Base-by-base conservation (phyloP, 1,139 yeast species). In the Pichia sp. region DNA sequence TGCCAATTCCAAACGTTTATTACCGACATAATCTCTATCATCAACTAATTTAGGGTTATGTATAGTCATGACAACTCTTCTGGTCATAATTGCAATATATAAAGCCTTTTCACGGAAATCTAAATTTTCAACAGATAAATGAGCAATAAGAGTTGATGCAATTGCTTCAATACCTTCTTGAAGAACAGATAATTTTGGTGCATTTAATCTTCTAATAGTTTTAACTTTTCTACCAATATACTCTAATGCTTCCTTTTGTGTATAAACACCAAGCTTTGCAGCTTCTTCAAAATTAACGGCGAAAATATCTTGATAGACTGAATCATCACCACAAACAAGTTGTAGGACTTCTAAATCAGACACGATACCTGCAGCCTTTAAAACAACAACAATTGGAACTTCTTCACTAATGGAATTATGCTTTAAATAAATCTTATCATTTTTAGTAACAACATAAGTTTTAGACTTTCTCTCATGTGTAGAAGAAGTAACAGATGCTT, bases 151-250 rank as follows among this genome's bases (percentile, higher is more conserved):
- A 2, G 97, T 90, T 27, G 96, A 90, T 5, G 98, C 97, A 52
- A 92, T 79, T 1, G 97, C 97, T 67, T 92, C 98, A 46, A 92
- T 80, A 72, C 98, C 99, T 68, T 92, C 99, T 68, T 92, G 97
- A 45, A 86, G 66, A 46, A 80, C 77, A 1, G 94, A 71, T 48
- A 92, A 73, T 63, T 86, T 86, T 29, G 95, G 95, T 1, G 88
- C 81, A 51, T 85, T 85, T 32, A 86, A 78, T 65, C 96, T 79
- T 74, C 97, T 81, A 58, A 88, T 81, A 3, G 97, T 90, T 61
- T 90, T 89, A 38, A 92, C 97, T 62, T 90, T 81, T 52, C 86
- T 75, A 41, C 99, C 99, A 49, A 92, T 78, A 61, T 83, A 92
- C 62, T 86, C 88, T 49, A 94, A 75, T 1, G 98, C 97, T 66